Evolutionary conservation across 305 asterid genomes (phyloP).

Genomic region (Fraxinus xanthoxyloides): DNA sequence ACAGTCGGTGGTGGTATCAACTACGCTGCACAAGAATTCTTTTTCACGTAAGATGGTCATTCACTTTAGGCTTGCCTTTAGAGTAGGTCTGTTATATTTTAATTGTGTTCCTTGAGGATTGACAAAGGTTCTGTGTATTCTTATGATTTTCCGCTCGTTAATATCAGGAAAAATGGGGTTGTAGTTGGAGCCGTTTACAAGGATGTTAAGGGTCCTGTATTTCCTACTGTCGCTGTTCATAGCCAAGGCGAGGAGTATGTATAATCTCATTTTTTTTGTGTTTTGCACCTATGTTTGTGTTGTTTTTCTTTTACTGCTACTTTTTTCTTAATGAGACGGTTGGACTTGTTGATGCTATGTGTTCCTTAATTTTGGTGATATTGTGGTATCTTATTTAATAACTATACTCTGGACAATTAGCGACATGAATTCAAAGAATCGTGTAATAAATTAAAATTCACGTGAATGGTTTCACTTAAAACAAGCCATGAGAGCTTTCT

Average conservation of each 20-base stretch:
- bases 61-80: neutral
- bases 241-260: slow-evolving; percentile 97
- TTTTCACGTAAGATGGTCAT: slow-evolving; percentile 75
- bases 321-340: slow-evolving; percentile 10
- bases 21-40: slow-evolving; percentile 72
- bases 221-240: slow-evolving; percentile 91
- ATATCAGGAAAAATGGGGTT: slow-evolving; percentile 79
- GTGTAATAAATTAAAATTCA: neutral
- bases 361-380: neutral
- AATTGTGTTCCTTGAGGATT: neutral
- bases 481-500: neutral
- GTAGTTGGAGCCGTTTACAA: slow-evolving; percentile 70
- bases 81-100: neutral
- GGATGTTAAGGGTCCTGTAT: slow-evolving; percentile 79
- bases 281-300: neutral
- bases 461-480: neutral
- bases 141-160: slow-evolving; percentile 18
- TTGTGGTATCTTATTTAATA: neutral
- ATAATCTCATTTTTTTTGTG: neutral
- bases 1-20: slow-evolving; percentile 93
- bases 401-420: neutral
- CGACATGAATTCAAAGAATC: neutral
- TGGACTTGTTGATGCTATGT: neutral
- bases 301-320: slow-evolving; percentile 6
- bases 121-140: slow-evolving; percentile 4